A percentile compares a stretch with the other conserved stretches of the same genome.
Conservation (phyloP, 192 early-diverging fungal genomes). For the Gigaspora rosea region DNA sequence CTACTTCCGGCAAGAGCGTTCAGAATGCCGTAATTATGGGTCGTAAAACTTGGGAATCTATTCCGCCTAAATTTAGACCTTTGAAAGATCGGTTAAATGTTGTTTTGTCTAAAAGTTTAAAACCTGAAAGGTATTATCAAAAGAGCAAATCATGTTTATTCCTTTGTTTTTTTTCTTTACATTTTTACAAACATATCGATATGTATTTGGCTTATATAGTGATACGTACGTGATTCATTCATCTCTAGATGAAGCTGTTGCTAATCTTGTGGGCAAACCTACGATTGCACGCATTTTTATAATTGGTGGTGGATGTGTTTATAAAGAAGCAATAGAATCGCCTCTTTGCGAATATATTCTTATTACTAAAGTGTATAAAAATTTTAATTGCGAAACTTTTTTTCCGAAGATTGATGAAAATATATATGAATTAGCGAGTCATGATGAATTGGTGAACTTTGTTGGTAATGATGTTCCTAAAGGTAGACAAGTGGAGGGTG, state of each 20-base stretch:
- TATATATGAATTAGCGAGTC: conserved; percentile 39
- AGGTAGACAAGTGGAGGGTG: conserved; percentile 26
- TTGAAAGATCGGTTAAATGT: conserved; percentile 81
- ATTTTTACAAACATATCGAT: too few species aligned
- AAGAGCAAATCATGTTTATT: not conserved
- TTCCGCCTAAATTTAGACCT: conserved; percentile 81
- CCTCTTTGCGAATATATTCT: conserved; percentile 61
- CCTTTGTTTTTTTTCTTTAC: too few species aligned
- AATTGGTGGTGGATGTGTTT: conserved; percentile 81
- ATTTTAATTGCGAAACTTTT: conserved; percentile 77
- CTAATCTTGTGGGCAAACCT: not conserved
- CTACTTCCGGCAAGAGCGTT: not conserved
- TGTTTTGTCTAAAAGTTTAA: conserved; percentile 69
- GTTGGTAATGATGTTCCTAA: conserved; percentile 25
- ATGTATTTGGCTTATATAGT: too few species aligned
- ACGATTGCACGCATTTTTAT: conserved; percentile 63
- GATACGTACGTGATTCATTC: conserved; percentile 39
- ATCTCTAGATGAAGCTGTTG: conserved; percentile 15
- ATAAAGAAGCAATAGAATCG: conserved; percentile 66
- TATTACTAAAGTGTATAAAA: conserved; percentile 65
- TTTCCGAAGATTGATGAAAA: conserved; percentile 68
- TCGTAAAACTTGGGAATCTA: conserved; percentile 89
- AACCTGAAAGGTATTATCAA: conserved; percentile 40
- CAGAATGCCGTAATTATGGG: conserved; percentile 93
- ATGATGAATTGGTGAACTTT: conserved; percentile 32